phyloP scores from a whole-genome alignment of 2,329 filamentous ascomycete genomes.

The Cladosporium sp. region DNA sequence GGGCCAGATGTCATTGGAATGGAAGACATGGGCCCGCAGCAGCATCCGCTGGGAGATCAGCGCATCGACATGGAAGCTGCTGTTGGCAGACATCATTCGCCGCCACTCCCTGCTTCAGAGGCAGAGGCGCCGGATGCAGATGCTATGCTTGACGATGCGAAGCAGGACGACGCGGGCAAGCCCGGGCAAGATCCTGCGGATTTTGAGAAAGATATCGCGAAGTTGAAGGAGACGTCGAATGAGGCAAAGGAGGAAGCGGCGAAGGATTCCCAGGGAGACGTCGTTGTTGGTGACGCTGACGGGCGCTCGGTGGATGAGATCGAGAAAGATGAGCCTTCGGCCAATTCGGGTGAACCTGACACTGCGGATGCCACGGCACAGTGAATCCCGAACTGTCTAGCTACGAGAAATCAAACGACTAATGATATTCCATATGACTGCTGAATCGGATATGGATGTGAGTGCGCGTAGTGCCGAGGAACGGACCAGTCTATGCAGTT shows the following conservation, averaged over 20 bases:
- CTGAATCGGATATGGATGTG: too few relatives aligned
- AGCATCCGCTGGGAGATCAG: constrained; percentile 27
- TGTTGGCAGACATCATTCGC: constrained; percentile 29
- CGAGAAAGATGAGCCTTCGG: neutral
- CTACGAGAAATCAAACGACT: neutral
- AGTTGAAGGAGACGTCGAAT: neutral
- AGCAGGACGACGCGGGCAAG: constrained; percentile 14
- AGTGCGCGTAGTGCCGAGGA: too few relatives aligned
- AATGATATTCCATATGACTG: neutral
- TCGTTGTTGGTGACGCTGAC: constrained; percentile 22
- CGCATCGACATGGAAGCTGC: constrained; percentile 37
- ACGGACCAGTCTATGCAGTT: too few relatives aligned
- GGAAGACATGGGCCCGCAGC: constrained; percentile 76
- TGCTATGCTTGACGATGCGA: constrained; percentile 12
- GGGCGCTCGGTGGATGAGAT: neutral
- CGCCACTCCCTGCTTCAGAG: constrained; percentile 13
- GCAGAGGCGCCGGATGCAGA: constrained; percentile 11
- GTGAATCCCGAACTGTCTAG: neutral
- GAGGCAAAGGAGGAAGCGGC: constrained; percentile 3
- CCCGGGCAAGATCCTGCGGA: constrained; percentile 18
- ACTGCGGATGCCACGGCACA: constrained; percentile 7
- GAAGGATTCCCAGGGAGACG: constrained; percentile 27
- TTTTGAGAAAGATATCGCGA: constrained; percentile 15
- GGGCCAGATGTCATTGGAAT: constrained; percentile 81
- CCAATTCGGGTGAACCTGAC: neutral